These are phyloP conservation scores for Arthroderma sp. DNA, from an alignment of 2,329 filamentous ascomycete species.

Conservation along the genomic window DNA sequence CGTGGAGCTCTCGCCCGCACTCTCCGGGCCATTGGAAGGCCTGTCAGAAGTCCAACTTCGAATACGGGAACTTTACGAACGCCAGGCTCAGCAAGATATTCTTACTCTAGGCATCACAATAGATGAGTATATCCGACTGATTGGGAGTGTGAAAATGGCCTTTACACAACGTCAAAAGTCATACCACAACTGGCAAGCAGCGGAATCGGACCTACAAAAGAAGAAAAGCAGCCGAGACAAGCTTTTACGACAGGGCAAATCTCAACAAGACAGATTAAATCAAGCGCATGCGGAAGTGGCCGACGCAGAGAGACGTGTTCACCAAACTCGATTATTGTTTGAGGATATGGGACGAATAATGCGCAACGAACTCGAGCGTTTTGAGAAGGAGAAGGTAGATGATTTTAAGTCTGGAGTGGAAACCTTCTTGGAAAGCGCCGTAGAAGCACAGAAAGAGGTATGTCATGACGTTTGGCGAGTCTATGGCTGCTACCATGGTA, in stretches of 20 bases:
- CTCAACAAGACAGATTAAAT: constrained; percentile 86
- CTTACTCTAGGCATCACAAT: constrained; percentile 94
- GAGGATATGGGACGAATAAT: constrained; percentile 96
- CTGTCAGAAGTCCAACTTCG: constrained; percentile 87
- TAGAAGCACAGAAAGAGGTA: constrained; percentile 98
- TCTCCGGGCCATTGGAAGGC: constrained; percentile 80
- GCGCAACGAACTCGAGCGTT: constrained; percentile 79
- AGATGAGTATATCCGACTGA: constrained; percentile 93
- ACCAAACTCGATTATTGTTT: constrained; percentile 78
- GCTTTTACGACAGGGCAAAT: constrained; percentile 83
- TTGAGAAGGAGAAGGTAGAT: constrained; percentile 95
- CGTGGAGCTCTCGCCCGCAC: constrained; percentile 77
- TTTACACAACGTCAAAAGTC: constrained; percentile 89
- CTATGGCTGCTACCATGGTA: background rate
- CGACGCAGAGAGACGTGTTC: constrained; percentile 87
- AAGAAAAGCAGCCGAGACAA: constrained; percentile 84
- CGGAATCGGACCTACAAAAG: constrained; percentile 83
- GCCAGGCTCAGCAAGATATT: constrained; percentile 92
- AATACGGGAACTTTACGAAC: constrained; percentile 87
- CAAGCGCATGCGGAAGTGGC: constrained; percentile 85
- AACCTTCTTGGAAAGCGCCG: constrained; percentile 90
- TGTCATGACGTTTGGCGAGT: constrained; percentile 18
- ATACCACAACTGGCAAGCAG: constrained; percentile 85
- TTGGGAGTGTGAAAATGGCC: constrained; percentile 86
- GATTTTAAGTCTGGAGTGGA: constrained; percentile 98